Percentiles rank a stretch among this genome's conserved stretches.
phyloP scores from a whole-genome alignment of 169 alveolate species.

The Eimeria acervulina region DNA sequence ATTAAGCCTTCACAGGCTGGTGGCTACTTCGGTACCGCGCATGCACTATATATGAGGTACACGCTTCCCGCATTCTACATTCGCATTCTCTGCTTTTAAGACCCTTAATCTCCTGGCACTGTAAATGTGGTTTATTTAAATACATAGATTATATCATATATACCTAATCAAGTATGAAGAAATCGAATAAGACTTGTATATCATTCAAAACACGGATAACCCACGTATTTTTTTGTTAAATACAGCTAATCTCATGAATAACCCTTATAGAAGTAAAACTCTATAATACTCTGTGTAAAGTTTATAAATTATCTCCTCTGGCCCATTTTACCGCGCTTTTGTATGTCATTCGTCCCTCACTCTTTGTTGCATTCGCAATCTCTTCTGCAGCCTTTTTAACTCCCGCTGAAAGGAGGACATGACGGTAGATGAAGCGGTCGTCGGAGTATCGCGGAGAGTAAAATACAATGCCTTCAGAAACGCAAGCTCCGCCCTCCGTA shows the following conservation, averaged over 20 bases:
- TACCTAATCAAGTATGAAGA: too few relatives aligned
- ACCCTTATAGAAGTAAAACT: too few relatives aligned
- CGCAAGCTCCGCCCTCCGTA: neutral
- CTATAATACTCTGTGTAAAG: too few relatives aligned
- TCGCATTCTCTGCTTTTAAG: neutral
- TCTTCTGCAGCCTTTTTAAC: constrained; percentile 90
- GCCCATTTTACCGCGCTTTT: neutral
- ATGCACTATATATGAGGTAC: neutral
- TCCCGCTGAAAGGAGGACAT: constrained; percentile 90
- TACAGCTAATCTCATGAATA: too few relatives aligned
- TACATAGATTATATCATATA: too few relatives aligned
- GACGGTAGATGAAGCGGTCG: constrained; percentile 91
- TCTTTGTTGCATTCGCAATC: constrained; percentile 64
- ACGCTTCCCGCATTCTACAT: neutral
- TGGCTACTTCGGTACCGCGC: neutral
- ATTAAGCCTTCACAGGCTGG: neutral
- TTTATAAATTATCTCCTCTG: too few relatives aligned
- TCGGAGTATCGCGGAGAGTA: constrained; percentile 93
- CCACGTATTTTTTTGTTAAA: too few relatives aligned
- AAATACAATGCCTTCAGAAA: constrained; percentile 89
- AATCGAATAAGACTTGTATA: too few relatives aligned
- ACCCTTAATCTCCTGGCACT: too few relatives aligned
- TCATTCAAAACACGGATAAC: too few relatives aligned
- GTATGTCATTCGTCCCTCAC: constrained; percentile 21
- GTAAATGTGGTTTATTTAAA: too few relatives aligned